phyloP scores from a whole-genome alignment of 192 early-diverging fungal genomes.

The Dissophora ornata region DNA sequence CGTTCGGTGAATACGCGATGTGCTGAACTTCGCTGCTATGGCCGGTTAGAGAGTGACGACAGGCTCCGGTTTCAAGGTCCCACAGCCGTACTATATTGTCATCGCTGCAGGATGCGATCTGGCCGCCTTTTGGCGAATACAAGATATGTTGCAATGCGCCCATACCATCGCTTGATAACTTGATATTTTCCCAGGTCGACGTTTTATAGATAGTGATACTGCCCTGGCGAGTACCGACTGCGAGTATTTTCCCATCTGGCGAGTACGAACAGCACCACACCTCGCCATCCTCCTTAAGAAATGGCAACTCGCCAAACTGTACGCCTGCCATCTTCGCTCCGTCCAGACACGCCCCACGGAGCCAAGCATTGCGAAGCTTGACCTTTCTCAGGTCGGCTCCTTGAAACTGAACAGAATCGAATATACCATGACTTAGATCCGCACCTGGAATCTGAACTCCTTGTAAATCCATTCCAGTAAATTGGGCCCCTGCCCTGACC shows the following conservation, averaged over 20 bases:
- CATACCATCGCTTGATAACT: too few relatives aligned
- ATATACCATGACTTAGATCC: slow-evolving; percentile 9
- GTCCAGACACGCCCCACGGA: slow-evolving; percentile 4
- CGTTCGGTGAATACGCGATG: too few relatives aligned
- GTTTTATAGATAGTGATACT: slow-evolving; percentile 9
- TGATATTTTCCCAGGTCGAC: neutral
- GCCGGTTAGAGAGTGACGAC: neutral
- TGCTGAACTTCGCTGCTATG: neutral
- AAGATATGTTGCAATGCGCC: too few relatives aligned
- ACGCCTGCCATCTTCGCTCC: slow-evolving; percentile 4
- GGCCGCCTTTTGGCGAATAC: neutral
- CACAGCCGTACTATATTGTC: neutral
- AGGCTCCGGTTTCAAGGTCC: neutral
- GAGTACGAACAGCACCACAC: slow-evolving; percentile 2
- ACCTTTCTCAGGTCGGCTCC: slow-evolving; percentile 3
- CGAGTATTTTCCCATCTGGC: neutral
- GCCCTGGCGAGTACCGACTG: neutral
- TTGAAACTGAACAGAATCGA: slow-evolving; percentile 13
- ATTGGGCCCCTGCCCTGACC: neutral
- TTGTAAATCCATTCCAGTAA: slow-evolving; percentile 4
- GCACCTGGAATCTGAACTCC: slow-evolving; percentile 18
- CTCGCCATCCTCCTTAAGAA: neutral
- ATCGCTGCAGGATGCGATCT: slow-evolving; percentile 2
- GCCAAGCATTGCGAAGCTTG: slow-evolving; percentile 11
- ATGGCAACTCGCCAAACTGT: slow-evolving; percentile 4